phyloP scores from a whole-genome alignment of 2,329 filamentous ascomycete species.

The Emericellopsis cladophorae region DNA sequence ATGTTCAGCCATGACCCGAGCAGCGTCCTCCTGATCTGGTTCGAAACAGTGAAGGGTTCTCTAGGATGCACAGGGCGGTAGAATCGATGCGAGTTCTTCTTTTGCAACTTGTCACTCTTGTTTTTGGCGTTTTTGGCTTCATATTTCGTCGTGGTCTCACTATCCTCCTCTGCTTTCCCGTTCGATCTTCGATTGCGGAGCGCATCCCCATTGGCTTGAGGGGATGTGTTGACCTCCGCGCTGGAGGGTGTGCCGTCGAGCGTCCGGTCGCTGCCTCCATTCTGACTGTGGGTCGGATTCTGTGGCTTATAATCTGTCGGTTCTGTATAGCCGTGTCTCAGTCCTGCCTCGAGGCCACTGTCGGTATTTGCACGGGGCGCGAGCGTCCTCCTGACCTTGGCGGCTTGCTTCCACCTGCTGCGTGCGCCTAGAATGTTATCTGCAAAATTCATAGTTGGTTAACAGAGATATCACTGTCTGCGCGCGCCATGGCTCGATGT shows the following conservation, averaged over 20 bases:
- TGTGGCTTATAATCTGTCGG: neutral
- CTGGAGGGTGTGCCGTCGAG: neutral
- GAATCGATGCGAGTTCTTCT: slow-evolving; percentile 29
- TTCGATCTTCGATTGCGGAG: neutral
- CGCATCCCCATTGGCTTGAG: neutral
- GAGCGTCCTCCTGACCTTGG: neutral
- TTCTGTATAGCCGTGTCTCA: neutral
- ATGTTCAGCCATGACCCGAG: slow-evolving; percentile 82
- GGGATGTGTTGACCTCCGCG: neutral
- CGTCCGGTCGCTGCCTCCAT: neutral
- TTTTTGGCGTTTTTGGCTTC: neutral
- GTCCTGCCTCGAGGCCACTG: neutral
- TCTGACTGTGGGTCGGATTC: neutral
- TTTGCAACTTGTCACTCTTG: slow-evolving; percentile 18
- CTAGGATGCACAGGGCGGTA: slow-evolving; percentile 19
- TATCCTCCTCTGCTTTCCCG: neutral
- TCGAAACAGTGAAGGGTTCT: slow-evolving; percentile 44
- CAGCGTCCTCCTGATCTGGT: slow-evolving; percentile 62
- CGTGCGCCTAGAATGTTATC: neutral
- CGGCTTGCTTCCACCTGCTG: neutral
- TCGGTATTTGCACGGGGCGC: neutral
- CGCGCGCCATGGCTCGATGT: too few relatives aligned
- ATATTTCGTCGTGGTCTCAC: neutral
- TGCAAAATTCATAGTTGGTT: neutral
- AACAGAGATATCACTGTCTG: neutral